Base-by-base conservation (phyloP, 2,329 filamentous ascomycete species). In the Botrytis byssoidea region DNA sequence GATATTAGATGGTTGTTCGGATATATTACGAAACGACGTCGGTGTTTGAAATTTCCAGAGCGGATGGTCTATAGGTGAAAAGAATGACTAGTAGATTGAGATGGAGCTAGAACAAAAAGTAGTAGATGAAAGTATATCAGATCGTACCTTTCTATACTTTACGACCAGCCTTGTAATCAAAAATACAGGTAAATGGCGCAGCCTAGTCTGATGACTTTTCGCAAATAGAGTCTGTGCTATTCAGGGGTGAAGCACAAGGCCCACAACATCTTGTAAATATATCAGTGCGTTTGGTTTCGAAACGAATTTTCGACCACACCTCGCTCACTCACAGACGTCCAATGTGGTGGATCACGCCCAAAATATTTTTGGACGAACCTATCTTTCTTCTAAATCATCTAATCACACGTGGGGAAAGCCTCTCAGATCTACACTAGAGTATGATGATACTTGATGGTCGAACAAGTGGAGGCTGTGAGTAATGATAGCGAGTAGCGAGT, bases 241-340 rank as follows among this genome's bases (percentile, higher is more conserved):
- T 37, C 29, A 48, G 29, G 40, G n/a, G 64, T n/a, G n/a, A 46
- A 35, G 40, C 63, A 71, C 32, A 57, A 29, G 51, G n/a, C 8
- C 51, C 51, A 57, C 51, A 29, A 57, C n/a, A 57, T 29, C 18
- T 57, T 8, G 14, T 1, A 57, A 57, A 57, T 29, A 29, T 14
- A 40, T 55, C 70, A 57, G 25, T 71, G 70, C 70, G 44, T 71
- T 65, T 64, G 51, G 59, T 71, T 71, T 71, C 70, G 70, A 55
- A 71, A 55, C 29, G 25, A 61, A 37, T 60, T 22, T 46, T 37
- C 29, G 29, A 63, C 25, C 42, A 71, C 42, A 64, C 44, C n/a
- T 51, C 57, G 48, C 40, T 37, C 32, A 42, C 42, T 63, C 60
- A 59, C 55, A 60, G 51, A 57, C 67, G n/a, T 44, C 42, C 10